Percentiles rank a stretch among this genome's conserved stretches.
These are phyloP conservation scores for Earliella scabrosa DNA, from an alignment of 1,284 basidiomycete genomes.

Conservation along the genomic window DNA sequence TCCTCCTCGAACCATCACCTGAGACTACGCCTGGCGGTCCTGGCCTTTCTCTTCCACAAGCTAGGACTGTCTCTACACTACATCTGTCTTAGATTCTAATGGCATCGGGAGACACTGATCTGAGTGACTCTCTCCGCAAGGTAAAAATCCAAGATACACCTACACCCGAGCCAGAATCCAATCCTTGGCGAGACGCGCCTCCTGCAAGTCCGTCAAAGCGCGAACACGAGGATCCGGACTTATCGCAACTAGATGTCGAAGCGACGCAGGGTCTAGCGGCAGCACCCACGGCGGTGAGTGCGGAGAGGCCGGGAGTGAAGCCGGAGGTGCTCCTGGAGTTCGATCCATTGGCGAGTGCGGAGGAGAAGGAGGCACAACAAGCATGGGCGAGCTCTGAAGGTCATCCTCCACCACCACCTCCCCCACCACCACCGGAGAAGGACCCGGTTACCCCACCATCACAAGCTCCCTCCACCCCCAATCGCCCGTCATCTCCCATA, in stretches of 20 bases:
- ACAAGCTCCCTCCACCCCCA: slow-evolving; percentile 22
- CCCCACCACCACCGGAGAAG: slow-evolving; percentile 39
- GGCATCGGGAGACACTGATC: slow-evolving; percentile 1
- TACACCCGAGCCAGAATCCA: slow-evolving; percentile 19
- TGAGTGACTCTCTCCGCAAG: slow-evolving; percentile 9
- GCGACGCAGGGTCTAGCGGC: slow-evolving; percentile 39
- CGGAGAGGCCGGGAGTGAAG: slow-evolving; percentile 15
- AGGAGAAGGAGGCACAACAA: slow-evolving; percentile 59
- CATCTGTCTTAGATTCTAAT: too few relatives aligned
- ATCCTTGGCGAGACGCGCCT: slow-evolving; percentile 34
- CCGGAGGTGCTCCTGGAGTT: slow-evolving; percentile 61
- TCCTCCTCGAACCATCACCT: too few relatives aligned
- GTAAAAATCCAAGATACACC: slow-evolving; percentile 2
- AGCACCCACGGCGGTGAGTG: slow-evolving; percentile 15
- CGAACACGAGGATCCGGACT: slow-evolving; percentile 39
- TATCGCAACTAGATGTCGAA: slow-evolving; percentile 42
- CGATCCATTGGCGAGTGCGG: slow-evolving; percentile 62
- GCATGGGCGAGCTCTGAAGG: slow-evolving; percentile 64
- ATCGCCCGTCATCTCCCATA: slow-evolving; percentile 35
- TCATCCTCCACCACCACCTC: slow-evolving; percentile 54
- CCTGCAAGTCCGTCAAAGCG: neutral
- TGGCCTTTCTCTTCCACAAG: too few relatives aligned
- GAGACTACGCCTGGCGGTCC: too few relatives aligned
- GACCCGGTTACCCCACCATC: slow-evolving; percentile 33
- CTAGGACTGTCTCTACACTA: too few relatives aligned